Evolutionary conservation across 1,139 yeast genomes (phyloP), one percentile per base, ranked within the genome.

Genomic region (Magnusiomyces paraingens): DNA sequence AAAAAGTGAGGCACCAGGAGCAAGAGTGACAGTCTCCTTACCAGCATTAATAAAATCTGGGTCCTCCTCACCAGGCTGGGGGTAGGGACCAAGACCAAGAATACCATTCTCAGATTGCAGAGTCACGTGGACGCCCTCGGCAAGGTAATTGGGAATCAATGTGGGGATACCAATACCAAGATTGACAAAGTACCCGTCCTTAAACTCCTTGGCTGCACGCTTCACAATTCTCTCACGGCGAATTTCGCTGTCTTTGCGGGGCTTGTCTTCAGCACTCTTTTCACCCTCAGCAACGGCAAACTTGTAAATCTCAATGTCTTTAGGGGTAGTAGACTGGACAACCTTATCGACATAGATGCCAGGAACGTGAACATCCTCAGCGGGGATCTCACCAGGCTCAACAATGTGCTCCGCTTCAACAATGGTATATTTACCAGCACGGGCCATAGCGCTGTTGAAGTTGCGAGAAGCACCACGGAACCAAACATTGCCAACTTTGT

Each of bases 391-490:
- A 18, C 81, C 81, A 2, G 74, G 71, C 58, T 75, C 73, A 29
- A 77, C 81, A 54, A 77, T 76, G 56, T 77, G 66, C 59, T 77
- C 81, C 29, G 81, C 81, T 66, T 77, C 81, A 3, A 76, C 81
- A 54, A 77, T 70, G 12, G 80, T 76, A 47, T 72, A 59, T 52
- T 68, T 71, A 14, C 79, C 80, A 40, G 76, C 76, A 53, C 76
- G 68, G 38, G 77, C 81, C 69, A 77, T 73, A 5, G 70, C 73
- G 29, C 69, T 63, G 62, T 77, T 77, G 67, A 77, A 77, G 63
- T 76, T 77, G 56, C 73, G 68, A 1, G 81, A 74, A 10, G 81
- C 68, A 12, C 78, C 79, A 51, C 71, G 66, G 64, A 77, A 77
- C 70, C 74, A 73, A 57, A 78, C 73, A 61, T 77, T 77, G 2